Conservation (phyloP, 192 early-diverging fungal species). For the Umbelopsis isabellina region DNA sequence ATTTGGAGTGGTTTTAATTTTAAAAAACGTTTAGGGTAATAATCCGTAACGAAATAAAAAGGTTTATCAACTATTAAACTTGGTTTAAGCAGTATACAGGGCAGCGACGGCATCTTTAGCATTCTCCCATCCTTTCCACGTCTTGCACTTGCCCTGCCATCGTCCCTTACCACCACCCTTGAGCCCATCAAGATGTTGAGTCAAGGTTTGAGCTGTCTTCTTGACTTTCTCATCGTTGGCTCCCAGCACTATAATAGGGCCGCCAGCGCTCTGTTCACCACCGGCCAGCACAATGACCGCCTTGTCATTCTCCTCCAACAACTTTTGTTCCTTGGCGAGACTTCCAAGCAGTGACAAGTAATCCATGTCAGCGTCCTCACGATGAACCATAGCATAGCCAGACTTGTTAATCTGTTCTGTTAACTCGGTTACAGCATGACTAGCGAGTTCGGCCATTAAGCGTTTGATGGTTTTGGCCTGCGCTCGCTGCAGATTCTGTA, state of each 20-base stretch:
- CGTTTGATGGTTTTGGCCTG: constrained; percentile 40
- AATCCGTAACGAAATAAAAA: not conserved
- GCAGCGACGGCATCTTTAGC: not conserved
- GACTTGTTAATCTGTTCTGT: constrained; percentile 25
- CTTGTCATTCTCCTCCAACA: constrained; percentile 17
- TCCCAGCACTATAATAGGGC: constrained; percentile 48
- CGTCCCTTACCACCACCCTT: constrained; percentile 57
- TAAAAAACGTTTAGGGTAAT: not conserved
- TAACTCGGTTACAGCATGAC: constrained; percentile 38
- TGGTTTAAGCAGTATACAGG: not conserved
- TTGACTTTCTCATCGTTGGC: constrained; percentile 42
- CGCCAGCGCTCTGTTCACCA: constrained; percentile 45
- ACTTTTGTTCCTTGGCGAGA: constrained; percentile 39
- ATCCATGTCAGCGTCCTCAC: constrained; percentile 55
- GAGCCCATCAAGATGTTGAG: constrained; percentile 32
- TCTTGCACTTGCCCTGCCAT: constrained; percentile 54
- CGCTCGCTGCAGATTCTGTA: constrained; percentile 38
- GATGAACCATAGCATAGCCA: constrained; percentile 35
- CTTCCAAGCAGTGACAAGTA: constrained; percentile 37
- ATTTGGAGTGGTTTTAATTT: not conserved
- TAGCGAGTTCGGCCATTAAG: constrained; percentile 43
- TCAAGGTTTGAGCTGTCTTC: constrained; percentile 33
- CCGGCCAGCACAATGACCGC: constrained; percentile 40
- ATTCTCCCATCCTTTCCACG: constrained; percentile 38
- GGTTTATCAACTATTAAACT: not conserved